These are phyloP conservation scores for Trypanosoma vivax DNA, from an alignment of 208 protist species.

Conservation along the genomic window DNA sequence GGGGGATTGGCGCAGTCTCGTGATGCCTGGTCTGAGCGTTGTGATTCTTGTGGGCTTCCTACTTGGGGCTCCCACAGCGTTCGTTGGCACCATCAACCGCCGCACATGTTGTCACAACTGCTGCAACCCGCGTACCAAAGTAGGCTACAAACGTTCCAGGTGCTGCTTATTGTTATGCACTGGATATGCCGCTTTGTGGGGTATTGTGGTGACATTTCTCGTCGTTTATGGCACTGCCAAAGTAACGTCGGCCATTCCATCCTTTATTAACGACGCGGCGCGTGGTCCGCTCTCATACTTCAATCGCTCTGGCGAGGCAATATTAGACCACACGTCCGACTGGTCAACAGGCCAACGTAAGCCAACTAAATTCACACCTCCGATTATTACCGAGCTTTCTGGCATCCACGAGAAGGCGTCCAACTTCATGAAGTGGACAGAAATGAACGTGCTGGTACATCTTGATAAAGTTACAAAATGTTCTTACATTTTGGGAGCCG, in stretches of 20 bases:
- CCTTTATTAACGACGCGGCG: slow-evolving; percentile 6
- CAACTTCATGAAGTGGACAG: background rate
- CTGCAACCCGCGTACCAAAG: slow-evolving; percentile 21
- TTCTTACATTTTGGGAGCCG: slow-evolving; percentile 10
- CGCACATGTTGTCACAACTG: slow-evolving; percentile 22
- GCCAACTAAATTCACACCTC: background rate
- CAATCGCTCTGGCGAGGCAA: slow-evolving; percentile 1
- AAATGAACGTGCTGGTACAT: background rate
- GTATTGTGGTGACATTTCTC: slow-evolving; percentile 46
- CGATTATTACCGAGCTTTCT: background rate
- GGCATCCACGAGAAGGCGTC: slow-evolving; percentile 2
- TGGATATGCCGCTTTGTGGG: slow-evolving; percentile 36
- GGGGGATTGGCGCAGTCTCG: slow-evolving; percentile 50
- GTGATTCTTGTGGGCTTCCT: slow-evolving; percentile 52
- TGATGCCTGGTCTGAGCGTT: slow-evolving; percentile 42
- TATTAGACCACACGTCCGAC: slow-evolving; percentile 1
- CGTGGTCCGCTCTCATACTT: slow-evolving; percentile 18
- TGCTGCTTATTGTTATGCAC: slow-evolving; percentile 71
- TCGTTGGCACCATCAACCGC: slow-evolving; percentile 16
- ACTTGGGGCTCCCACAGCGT: slow-evolving; percentile 47
- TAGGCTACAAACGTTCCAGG: slow-evolving; percentile 1
- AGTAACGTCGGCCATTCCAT: background rate
- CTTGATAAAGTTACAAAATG: slow-evolving; percentile 1
- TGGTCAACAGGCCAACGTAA: background rate
- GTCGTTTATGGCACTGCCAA: slow-evolving; percentile 46